Percentiles rank a stretch among this genome's conserved stretches.
phyloP scores from a whole-genome alignment of 1,284 basidiomycete species.

The Boletus hoseneyae region DNA sequence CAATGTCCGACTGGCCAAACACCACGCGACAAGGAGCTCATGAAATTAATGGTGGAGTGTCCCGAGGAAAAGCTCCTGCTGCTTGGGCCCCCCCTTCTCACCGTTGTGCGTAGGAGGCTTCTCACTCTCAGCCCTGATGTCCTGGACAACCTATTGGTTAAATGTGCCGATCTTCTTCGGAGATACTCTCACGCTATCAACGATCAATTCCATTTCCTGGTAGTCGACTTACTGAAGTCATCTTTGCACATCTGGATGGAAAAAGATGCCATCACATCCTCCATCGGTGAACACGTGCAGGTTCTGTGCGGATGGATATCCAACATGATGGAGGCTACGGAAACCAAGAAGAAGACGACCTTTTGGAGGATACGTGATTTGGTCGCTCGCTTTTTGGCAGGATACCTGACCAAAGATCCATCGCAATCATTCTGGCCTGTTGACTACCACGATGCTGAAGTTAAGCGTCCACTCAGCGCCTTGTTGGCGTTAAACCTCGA shows the following conservation, averaged over 20 bases:
- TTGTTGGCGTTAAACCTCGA: conserved; percentile 60
- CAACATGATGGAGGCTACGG: conserved; percentile 34
- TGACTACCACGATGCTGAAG: conserved; percentile 30
- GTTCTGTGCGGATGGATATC: conserved; percentile 55
- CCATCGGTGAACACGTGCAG: conserved; percentile 45
- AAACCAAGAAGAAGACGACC: conserved; percentile 40
- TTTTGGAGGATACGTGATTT: conserved; percentile 72
- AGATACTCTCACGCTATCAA: conserved; percentile 59
- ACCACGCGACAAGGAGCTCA: conserved; percentile 61
- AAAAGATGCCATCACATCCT: conserved; percentile 33
- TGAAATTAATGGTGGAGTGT: conserved; percentile 54
- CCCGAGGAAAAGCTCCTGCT: conserved; percentile 54
- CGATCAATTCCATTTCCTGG: conserved; percentile 52
- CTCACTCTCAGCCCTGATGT: conserved; percentile 52
- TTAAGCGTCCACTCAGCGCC: conserved; percentile 44
- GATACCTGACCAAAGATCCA: conserved; percentile 63
- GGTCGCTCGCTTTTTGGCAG: conserved; percentile 63
- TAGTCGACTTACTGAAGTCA: conserved; percentile 62
- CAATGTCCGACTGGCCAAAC: conserved; percentile 54
- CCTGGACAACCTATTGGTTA: conserved; percentile 52
- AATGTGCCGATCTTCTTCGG: conserved; percentile 51
- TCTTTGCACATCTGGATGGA: conserved; percentile 67
- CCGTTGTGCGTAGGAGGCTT: conserved; percentile 50
- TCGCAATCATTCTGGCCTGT: conserved; percentile 48
- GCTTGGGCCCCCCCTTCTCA: conserved; percentile 55